Conservation (phyloP, 2,329 filamentous ascomycete genomes). For the Penicillium glabrum region DNA sequence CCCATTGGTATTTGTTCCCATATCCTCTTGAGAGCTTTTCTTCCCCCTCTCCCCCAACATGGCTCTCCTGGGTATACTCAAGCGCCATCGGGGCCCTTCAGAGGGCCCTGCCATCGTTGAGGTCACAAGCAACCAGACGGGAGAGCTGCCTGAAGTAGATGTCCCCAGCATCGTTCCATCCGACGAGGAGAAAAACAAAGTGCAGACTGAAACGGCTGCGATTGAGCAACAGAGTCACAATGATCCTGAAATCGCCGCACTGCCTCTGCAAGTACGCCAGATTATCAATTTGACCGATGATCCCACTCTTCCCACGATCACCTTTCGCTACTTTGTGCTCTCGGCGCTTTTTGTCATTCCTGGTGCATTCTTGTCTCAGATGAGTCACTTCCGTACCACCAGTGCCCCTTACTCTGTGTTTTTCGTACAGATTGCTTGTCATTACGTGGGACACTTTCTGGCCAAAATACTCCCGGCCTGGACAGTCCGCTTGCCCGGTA, state of each 20-base stretch:
- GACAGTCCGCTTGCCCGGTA: conserved; percentile 50
- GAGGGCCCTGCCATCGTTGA: neutral
- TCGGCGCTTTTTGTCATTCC: conserved; percentile 57
- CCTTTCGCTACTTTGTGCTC: conserved; percentile 61
- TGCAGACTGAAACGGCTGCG: conserved; percentile 16
- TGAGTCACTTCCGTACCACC: conserved; percentile 59
- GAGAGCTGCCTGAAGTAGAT: neutral
- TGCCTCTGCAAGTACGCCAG: conserved; percentile 57
- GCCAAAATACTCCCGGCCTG: conserved; percentile 52
- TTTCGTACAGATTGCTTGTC: conserved; percentile 61
- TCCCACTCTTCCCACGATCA: conserved; percentile 55
- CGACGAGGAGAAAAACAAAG: conserved; percentile 20
- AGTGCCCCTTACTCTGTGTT: conserved; percentile 61
- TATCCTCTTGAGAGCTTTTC: neutral
- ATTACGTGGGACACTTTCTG: conserved; percentile 55
- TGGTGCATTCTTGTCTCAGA: conserved; percentile 58
- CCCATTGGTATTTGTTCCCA: neutral
- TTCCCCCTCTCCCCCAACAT: neutral
- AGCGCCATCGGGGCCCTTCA: conserved; percentile 1
- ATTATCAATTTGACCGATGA: conserved; percentile 61
- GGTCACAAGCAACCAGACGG: neutral
- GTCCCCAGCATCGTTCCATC: conserved; percentile 1
- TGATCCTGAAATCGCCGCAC: conserved; percentile 53
- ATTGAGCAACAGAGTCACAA: conserved; percentile 39
- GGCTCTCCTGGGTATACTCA: conserved; percentile 8